Percentiles rank a stretch among this genome's conserved stretches.
These are phyloP conservation scores for Henckelia pumila DNA, from an alignment of 257 asterid species.

Conservation along the genomic window DNA sequence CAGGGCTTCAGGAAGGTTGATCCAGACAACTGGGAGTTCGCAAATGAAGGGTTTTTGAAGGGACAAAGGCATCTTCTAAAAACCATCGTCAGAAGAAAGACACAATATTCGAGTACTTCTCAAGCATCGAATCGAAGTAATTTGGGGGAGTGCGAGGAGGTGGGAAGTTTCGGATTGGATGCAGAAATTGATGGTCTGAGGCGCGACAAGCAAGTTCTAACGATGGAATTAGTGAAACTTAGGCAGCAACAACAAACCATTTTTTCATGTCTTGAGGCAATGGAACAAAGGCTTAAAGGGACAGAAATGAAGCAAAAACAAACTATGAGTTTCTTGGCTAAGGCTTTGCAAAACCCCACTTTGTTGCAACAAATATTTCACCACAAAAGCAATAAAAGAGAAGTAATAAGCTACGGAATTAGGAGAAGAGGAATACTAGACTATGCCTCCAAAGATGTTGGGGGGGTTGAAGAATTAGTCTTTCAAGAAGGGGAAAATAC, in stretches of 20 bases:
- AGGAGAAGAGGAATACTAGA: constrained; percentile 41
- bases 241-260: constrained; percentile 66
- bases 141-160: constrained; percentile 43
- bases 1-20: constrained; percentile 48
- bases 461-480: background rate
- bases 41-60: constrained; percentile 38
- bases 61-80: constrained; percentile 38
- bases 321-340: constrained; percentile 59
- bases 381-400: constrained; percentile 46
- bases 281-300: constrained; percentile 53
- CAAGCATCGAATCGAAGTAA: constrained; percentile 30
- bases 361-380: constrained; percentile 46
- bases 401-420: constrained; percentile 32
- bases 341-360: constrained; percentile 51
- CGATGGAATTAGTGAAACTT: constrained; percentile 62
- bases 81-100: constrained; percentile 39
- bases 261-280: constrained; percentile 35
- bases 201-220: constrained; percentile 54
- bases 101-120: constrained; percentile 23
- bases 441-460: constrained; percentile 21
- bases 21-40: constrained; percentile 53
- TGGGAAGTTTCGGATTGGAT: constrained; percentile 65
- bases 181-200: constrained; percentile 53
- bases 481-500: constrained; percentile 9
- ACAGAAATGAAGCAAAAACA: constrained; percentile 59